A percentile compares a stretch with the other conserved stretches of the same genome.
phyloP scores from a whole-genome alignment of 75 land plant species.

The Pinus albicaulis region DNA sequence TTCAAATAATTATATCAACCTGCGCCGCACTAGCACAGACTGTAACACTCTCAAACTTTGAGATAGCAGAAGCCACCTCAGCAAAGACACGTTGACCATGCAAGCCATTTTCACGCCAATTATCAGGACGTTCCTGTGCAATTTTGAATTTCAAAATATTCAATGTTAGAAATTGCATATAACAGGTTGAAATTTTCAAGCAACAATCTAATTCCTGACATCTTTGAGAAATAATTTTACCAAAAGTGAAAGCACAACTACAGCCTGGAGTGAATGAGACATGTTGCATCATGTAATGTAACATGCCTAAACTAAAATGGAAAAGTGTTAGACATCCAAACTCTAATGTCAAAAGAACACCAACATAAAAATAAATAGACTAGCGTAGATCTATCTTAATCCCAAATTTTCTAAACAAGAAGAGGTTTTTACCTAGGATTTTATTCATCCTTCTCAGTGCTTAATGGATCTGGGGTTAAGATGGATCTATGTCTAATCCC shows the following conservation, averaged over 20 bases:
- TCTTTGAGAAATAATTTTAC: background rate
- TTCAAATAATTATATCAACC: constrained; percentile 30
- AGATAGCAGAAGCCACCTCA: constrained; percentile 81
- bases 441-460: no score
- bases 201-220: constrained; percentile 1
- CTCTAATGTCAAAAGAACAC: no score
- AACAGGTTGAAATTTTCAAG: constrained; percentile 1
- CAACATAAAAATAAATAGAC: no score
- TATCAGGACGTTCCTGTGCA: constrained; percentile 88
- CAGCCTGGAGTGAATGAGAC: no score
- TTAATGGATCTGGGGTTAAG: no score
- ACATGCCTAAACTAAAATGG: no score
- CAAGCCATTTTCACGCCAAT: constrained; percentile 77
- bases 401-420: no score
- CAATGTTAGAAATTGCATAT: background rate
- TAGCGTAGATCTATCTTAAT: no score
- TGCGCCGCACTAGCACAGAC: constrained; percentile 78
- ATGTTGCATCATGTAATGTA: no score
- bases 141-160: background rate
- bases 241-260: no score
- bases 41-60: constrained; percentile 90
- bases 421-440: no score
- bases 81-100: constrained; percentile 71
- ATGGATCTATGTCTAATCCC: background rate
- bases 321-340: no score